phyloP scores from a whole-genome alignment of 2,329 filamentous ascomycete genomes.

The Paecilomyces variotii region DNA sequence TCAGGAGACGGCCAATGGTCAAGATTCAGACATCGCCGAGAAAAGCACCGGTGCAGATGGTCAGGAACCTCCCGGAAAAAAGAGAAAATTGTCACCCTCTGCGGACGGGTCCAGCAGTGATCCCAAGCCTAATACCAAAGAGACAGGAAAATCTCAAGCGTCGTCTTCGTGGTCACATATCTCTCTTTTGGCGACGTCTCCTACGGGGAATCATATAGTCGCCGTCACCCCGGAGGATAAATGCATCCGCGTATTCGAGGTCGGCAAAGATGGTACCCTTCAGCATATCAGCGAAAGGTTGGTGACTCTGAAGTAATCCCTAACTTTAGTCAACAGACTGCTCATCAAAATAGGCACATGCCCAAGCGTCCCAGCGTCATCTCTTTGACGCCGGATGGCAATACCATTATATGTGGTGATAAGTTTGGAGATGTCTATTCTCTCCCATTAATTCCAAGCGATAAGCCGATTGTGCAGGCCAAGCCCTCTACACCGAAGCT shows the following conservation, averaged over 20 bases:
- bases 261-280: constrained; percentile 54
- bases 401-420: constrained; percentile 73
- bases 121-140: constrained; percentile 6
- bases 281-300: constrained; percentile 66
- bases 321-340: not conserved
- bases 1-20: constrained; percentile 20
- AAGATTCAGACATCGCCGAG: constrained; percentile 10
- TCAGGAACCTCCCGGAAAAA: constrained; percentile 37
- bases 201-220: constrained; percentile 59
- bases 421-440: constrained; percentile 97
- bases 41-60: constrained; percentile 17
- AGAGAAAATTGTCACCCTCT: constrained; percentile 31
- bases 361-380: constrained; percentile 82
- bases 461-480: constrained; percentile 28
- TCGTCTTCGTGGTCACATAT: constrained; percentile 49
- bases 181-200: constrained; percentile 58
- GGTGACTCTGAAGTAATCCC: constrained; percentile 7
- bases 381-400: constrained; percentile 58
- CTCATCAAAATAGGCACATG: constrained; percentile 54
- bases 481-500: constrained; percentile 18
- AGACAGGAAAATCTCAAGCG: constrained; percentile 14
- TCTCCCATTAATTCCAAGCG: constrained; percentile 58
- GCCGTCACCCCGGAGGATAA: constrained; percentile 89
- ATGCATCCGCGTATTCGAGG: constrained; percentile 70
- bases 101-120: constrained; percentile 12